Evolutionary conservation across 140 eudicot species (phyloP).

Genomic region (Senecio squalidus): DNA sequence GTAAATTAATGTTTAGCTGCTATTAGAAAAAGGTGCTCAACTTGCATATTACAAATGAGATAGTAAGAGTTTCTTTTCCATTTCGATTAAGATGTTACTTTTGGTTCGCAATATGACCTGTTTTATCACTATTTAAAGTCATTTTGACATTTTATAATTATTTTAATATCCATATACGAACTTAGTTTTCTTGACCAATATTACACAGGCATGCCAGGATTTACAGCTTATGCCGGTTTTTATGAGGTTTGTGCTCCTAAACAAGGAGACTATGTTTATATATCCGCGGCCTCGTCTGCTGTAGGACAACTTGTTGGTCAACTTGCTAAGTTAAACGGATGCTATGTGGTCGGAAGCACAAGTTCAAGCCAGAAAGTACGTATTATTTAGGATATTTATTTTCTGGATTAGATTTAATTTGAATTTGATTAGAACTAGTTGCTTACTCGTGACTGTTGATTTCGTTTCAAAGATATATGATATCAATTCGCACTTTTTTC

Average conservation of each 20-base stretch:
- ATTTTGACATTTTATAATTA: neutral
- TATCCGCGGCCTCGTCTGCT: constrained; percentile 88
- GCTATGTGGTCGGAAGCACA: constrained; percentile 89
- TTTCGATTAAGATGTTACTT: no score
- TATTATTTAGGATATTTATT: neutral
- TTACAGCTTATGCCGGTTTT: constrained; percentile 87
- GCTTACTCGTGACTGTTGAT: no score
- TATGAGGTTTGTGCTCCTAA: constrained; percentile 71
- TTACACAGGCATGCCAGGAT: constrained; percentile 77
- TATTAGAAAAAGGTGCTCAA: neutral
- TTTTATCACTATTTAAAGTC: neutral
- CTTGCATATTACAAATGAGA: no score
- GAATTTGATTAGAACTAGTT: no score
- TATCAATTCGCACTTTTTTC: no score
- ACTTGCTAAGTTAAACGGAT: constrained; percentile 71
- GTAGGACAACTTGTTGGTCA: constrained; percentile 93
- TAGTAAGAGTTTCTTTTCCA: no score
- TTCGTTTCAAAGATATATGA: no score
- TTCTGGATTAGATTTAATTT: neutral
- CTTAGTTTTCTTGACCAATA: neutral
- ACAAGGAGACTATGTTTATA: constrained; percentile 61
- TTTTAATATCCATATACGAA: neutral
- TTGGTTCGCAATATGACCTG: neutral
- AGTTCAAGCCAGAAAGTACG: constrained; percentile 60
- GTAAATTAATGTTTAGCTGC: neutral